Conservation (phyloP, 495 filamentous ascomycete species). For the Lepraria neglecta region DNA sequence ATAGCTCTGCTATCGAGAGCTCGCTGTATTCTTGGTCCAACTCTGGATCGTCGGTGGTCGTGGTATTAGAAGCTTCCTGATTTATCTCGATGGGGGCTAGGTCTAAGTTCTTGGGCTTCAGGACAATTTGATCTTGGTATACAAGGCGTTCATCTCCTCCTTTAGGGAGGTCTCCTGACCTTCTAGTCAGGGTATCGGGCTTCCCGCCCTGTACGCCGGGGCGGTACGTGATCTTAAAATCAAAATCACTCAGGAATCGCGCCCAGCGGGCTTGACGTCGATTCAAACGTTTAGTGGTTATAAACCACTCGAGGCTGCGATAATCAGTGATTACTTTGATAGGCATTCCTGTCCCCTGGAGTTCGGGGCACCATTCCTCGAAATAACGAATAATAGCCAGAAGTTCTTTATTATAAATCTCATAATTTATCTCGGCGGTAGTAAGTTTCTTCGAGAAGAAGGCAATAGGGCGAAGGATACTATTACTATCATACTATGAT, state of each 20-base stretch:
- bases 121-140: background rate
- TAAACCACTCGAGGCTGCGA: background rate
- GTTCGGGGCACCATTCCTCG: slow-evolving; percentile 30
- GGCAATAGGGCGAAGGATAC: slow-evolving; percentile 16
- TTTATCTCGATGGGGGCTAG: background rate
- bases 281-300: slow-evolving; percentile 5
- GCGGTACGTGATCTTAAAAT: background rate
- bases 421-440: slow-evolving; percentile 32
- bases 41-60: too few species aligned
- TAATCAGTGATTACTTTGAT: slow-evolving; percentile 1
- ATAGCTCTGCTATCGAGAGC: background rate
- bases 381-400: slow-evolving; percentile 30
- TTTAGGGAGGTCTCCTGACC: background rate
- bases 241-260: background rate
- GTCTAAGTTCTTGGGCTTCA: slow-evolving; percentile 4
- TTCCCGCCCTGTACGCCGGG: background rate
- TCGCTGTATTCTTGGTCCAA: too few species aligned
- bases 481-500: slow-evolving; percentile 4
- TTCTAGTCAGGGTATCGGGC: background rate
- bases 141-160: background rate
- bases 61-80: too few species aligned
- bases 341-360: slow-evolving; percentile 9
- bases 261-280: slow-evolving; percentile 18
- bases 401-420: slow-evolving; percentile 14
- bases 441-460: slow-evolving; percentile 30